These are phyloP conservation scores for Seiridium cupressi DNA, from an alignment of 2,329 filamentous ascomycete genomes.

Conservation along the genomic window DNA sequence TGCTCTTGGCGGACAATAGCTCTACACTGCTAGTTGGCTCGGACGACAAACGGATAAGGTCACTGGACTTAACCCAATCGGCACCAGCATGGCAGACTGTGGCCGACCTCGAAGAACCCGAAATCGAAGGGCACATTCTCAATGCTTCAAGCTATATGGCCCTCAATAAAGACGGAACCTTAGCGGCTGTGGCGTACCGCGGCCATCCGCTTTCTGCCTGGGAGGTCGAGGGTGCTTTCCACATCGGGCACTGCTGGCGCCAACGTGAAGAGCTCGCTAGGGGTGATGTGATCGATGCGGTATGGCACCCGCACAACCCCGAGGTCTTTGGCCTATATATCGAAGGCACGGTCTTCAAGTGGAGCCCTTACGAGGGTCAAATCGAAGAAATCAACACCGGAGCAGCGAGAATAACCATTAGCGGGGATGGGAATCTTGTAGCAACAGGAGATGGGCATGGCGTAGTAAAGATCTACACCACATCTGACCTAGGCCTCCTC, in stretches of 20 bases:
- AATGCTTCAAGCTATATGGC: slow-evolving; percentile 24
- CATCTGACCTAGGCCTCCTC: slow-evolving; percentile 19
- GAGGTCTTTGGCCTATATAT: slow-evolving; percentile 30
- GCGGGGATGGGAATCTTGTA: slow-evolving; percentile 24
- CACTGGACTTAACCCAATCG: too few relatives aligned
- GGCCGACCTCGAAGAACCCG: slow-evolving; percentile 13
- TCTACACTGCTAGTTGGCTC: slow-evolving; percentile 18
- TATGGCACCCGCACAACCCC: slow-evolving; percentile 25
- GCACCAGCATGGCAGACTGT: too few relatives aligned
- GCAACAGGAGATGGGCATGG: slow-evolving; percentile 26
- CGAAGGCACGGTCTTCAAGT: slow-evolving; percentile 33
- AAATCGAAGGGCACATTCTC: slow-evolving; percentile 20
- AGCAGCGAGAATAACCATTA: slow-evolving; percentile 20
- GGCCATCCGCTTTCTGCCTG: slow-evolving; percentile 27
- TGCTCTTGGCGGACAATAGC: slow-evolving; percentile 18
- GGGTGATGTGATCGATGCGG: slow-evolving; percentile 21
- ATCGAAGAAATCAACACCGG: slow-evolving; percentile 19
- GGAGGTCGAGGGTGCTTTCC: slow-evolving; percentile 22
- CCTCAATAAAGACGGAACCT: slow-evolving; percentile 23
- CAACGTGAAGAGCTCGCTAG: slow-evolving; percentile 10
- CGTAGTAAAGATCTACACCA: slow-evolving; percentile 21
- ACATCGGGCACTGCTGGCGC: slow-evolving; percentile 26
- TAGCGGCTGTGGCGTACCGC: slow-evolving; percentile 28
- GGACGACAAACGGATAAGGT: slow-evolving; percentile 18
- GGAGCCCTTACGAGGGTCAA: slow-evolving; percentile 27